Conservation (phyloP, 2,329 filamentous ascomycete species). For the Talaromyces marneffei region DNA sequence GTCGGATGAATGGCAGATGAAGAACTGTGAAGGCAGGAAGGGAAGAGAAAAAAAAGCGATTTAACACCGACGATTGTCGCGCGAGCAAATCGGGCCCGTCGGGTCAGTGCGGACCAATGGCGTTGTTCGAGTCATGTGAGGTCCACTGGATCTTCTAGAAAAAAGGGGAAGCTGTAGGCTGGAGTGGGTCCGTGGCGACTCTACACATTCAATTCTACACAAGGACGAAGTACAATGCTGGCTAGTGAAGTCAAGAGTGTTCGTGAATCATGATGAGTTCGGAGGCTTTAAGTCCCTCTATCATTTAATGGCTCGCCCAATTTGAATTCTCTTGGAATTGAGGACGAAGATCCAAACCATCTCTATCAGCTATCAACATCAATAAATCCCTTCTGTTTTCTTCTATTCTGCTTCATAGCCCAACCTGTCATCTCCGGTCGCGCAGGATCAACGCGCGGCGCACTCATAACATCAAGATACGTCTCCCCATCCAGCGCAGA, state of each 20-base stretch:
- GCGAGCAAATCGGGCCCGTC: neutral
- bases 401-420: conserved; percentile 41
- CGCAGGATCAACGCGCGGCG: conserved; percentile 44
- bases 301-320: too few species aligned
- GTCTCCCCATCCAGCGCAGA: conserved; percentile 53
- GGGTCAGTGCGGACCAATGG: neutral
- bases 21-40: neutral
- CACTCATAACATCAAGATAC: conserved; percentile 60
- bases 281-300: too few species aligned
- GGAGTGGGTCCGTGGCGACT: neutral
- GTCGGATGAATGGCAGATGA: neutral
- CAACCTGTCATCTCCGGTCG: conserved; percentile 39
- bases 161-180: neutral
- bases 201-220: neutral
- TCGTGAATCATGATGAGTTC: too few species aligned
- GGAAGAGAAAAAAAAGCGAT: neutral
- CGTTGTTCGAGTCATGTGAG: neutral
- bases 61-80: conserved; percentile 8
- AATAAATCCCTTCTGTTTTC: conserved; percentile 25
- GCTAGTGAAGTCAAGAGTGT: too few species aligned
- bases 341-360: too few species aligned
- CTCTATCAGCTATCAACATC: neutral
- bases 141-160: neutral
- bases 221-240: too few species aligned
- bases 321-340: too few species aligned